A percentile compares a stretch with the other conserved stretches of the same genome.
Evolutionary conservation across 106 monocot species (phyloP).

Genomic region (Ottelia alismoides): DNA sequence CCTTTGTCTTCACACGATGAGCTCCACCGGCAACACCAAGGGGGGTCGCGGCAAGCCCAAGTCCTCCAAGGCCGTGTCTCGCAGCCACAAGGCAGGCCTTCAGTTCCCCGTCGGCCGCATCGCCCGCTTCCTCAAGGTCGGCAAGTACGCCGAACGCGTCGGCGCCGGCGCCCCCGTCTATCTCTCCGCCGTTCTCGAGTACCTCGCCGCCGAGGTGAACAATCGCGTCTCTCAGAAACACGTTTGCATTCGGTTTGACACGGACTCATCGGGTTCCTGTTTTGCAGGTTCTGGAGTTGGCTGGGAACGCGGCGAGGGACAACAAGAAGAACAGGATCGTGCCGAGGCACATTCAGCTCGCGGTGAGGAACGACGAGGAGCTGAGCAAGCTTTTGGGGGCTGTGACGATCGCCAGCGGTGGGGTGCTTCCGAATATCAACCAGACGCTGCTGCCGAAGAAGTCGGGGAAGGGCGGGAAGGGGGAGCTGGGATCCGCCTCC

Average conservation of each 20-base stretch:
- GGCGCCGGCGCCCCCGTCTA: no score
- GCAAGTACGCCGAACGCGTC: conserved; percentile 34
- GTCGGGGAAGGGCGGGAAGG: no score
- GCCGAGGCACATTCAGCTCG: no score
- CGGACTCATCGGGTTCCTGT: not conserved
- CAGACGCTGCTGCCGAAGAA: no score
- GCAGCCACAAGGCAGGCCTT: conserved; percentile 35
- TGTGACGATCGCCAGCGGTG: no score
- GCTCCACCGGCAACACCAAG: conserved; percentile 17
- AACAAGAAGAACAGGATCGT: no score
- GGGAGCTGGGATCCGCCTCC: not conserved
- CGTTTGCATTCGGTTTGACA: not conserved
- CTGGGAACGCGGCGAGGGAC: no score
- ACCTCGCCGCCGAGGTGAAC: conserved; percentile 11
- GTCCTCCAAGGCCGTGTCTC: conserved; percentile 25
- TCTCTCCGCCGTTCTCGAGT: no score
- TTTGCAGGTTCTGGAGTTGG: no score
- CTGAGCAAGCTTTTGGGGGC: no score
- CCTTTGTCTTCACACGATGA: conserved; percentile 18
- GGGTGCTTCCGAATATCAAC: no score
- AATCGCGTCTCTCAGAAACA: not conserved
- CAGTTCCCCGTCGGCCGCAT: conserved; percentile 43
- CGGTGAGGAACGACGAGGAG: no score
- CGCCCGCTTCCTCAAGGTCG: conserved; percentile 33
- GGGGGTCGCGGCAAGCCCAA: conserved; percentile 36